Percentiles rank a stretch among this genome's conserved stretches.
Conservation (phyloP, 306 rosid genomes). For the Cicer cuneatum region DNA sequence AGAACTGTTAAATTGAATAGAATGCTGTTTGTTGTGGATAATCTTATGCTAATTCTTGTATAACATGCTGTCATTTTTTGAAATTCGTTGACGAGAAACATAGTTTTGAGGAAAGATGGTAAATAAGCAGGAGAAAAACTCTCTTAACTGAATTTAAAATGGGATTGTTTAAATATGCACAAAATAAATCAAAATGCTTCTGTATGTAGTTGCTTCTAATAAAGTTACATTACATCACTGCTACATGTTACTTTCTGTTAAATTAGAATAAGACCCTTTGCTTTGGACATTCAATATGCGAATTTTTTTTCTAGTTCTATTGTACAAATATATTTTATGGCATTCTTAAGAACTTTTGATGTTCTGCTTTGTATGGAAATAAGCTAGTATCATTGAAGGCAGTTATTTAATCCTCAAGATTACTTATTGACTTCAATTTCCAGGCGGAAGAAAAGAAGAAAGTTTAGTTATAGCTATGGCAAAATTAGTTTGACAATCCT, state of each 20-base stretch:
- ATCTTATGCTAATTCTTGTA: neutral
- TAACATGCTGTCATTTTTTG: neutral
- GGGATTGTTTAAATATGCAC: slow-evolving; percentile 28
- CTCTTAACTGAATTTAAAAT: slow-evolving; percentile 15
- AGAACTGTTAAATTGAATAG: slow-evolving; percentile 41
- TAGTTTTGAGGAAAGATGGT: slow-evolving; percentile 31
- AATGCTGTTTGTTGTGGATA: slow-evolving; percentile 33
- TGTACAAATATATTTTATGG: slow-evolving; percentile 7
- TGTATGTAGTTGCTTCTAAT: slow-evolving; percentile 26
- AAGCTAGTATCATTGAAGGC: slow-evolving; percentile 12
- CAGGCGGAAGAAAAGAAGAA: slow-evolving; percentile 58
- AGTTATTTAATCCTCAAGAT: slow-evolving; percentile 16
- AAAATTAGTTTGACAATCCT: slow-evolving; percentile 35
- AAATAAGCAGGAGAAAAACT: neutral
- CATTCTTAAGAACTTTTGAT: slow-evolving; percentile 9
- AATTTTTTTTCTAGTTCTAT: slow-evolving; percentile 5
- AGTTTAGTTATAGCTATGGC: slow-evolving; percentile 33
- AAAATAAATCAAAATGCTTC: slow-evolving; percentile 17
- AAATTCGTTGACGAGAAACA: slow-evolving; percentile 3
- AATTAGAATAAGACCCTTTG: slow-evolving; percentile 19
- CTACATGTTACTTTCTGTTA: slow-evolving; percentile 27
- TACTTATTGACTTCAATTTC: slow-evolving; percentile 43
- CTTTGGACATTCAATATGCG: slow-evolving; percentile 9
- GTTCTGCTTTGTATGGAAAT: slow-evolving; percentile 27
- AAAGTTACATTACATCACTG: slow-evolving; percentile 14